Base-by-base conservation (phyloP, 2,329 filamentous ascomycete species). In the Furcasterigmium sp. region DNA sequence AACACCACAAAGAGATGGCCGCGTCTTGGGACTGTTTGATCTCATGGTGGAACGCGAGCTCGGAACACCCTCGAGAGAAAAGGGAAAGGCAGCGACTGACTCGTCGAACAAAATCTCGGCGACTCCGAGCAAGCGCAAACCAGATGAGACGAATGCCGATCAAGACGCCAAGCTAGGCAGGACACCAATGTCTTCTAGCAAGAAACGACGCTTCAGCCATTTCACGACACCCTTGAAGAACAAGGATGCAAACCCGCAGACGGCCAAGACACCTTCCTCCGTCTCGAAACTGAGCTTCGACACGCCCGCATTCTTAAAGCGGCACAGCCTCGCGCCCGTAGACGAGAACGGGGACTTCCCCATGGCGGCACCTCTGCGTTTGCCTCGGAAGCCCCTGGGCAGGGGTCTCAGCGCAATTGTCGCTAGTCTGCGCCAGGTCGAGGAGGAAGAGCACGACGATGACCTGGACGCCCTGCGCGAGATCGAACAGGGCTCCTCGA, bases 1-100 rank as follows among this genome's bases (percentile, higher is more conserved):
- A 2, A 93, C 87, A 11, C 87, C 87, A 3, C 87, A 91, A 56
- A 80, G 82, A 48, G 85, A 91, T 58, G 87, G 87, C 21, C 78
- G 79, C 17, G 82, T 90, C 1, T 70, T 93, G 3, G 86, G 87
- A 5, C 65, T 93, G 15, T 93, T 93, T 57, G 87, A 91, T 56
- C 64, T 85, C 10, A 65, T 89, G 8, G 66, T 70, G 20, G 71
- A 76, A 44, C 67, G 69, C 34, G 69, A 70, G 18, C 61, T 70
- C 19, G 67, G 66, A 25, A 75, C 73, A 5, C 75, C 77, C 1
- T 73, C 75, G 5, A 73, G 67, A 39, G 69, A 44, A n/a, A 51
- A 54, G 14, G 53, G 47, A 17, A 48, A 66, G 58, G 56, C 67
- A 60, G 53, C 51, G 55, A 35, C 50, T 7, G 23, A 46, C 5